These are phyloP conservation scores for Quercus bicolor DNA, from an alignment of 306 rosid species.

Conservation along the genomic window DNA sequence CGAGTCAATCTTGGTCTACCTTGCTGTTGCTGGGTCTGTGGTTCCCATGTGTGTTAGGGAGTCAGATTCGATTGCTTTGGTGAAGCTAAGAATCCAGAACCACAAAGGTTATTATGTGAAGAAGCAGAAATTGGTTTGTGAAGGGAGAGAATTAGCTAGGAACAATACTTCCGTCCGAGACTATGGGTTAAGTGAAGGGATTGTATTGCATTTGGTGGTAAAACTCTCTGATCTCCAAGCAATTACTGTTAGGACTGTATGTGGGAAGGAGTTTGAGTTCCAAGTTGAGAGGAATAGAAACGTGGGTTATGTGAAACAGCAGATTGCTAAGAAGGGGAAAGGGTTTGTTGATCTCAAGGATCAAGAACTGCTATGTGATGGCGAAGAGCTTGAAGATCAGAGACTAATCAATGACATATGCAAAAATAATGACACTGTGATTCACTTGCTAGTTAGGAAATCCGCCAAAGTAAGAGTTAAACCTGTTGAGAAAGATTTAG, in stretches of 20 bases:
- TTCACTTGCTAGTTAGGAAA: constrained; percentile 58
- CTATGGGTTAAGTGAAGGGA: constrained; percentile 73
- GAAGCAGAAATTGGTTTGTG: constrained; percentile 66
- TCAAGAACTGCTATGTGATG: constrained; percentile 62
- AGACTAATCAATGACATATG: constrained; percentile 65
- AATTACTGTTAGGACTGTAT: constrained; percentile 53
- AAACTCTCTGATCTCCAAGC: constrained; percentile 66
- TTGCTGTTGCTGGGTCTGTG: constrained; percentile 58
- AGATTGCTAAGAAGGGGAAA: constrained; percentile 51
- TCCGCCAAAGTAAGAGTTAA: constrained; percentile 61
- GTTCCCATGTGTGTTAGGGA: constrained; percentile 58
- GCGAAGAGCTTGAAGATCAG: constrained; percentile 74
- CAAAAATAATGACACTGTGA: constrained; percentile 42
- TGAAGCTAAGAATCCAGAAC: constrained; percentile 73
- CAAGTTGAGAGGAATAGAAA: constrained; percentile 62
- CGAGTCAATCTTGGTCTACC: constrained; percentile 53
- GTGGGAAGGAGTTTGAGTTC: constrained; percentile 68
- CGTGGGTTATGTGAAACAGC: constrained; percentile 68
- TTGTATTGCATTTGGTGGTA: constrained; percentile 57
- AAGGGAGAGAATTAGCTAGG: constrained; percentile 73
- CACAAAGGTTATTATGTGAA: constrained; percentile 55
- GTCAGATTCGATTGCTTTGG: constrained; percentile 71
- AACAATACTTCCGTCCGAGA: constrained; percentile 52
- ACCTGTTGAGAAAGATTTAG: constrained; percentile 54
- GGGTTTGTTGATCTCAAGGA: constrained; percentile 51